Evolutionary conservation across 2,329 filamentous ascomycete genomes (phyloP), one percentile per base, ranked within the genome.

Genomic region (Neonectria hederae): DNA sequence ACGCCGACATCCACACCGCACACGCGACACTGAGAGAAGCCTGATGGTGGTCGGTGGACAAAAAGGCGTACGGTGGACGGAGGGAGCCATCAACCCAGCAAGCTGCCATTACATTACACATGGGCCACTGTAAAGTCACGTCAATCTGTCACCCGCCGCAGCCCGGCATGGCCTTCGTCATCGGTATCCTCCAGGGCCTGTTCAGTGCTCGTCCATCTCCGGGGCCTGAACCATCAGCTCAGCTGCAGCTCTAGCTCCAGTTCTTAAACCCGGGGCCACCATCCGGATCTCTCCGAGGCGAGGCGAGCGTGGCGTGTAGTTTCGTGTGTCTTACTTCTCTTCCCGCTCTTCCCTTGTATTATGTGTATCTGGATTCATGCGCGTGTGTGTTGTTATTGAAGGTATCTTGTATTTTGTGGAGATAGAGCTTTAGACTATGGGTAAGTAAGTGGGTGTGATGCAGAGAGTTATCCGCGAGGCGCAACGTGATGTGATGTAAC

Each of bases 181-280:
- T 51, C 4, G 48, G n/a, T 30, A 32, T 32, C 9, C n/a, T 32
- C 46, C n/a, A 13, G 26, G 13, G n/a, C n/a, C 45, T 4, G 19
- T 46, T 10, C 45, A 49, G 9, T 49, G 26, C 46, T 49, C 55
- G 30, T 51, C 64, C 48, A 63, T 65, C 60, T 57, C 57, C 62
- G 65, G 65, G 56, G 59, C 58, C 69, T 71, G 65, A 71, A 67
- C 57, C 68, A 61, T 69, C 65, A 66, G 60, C 54, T 59, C 48
- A 42, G 38, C 52, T 45, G 49, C 46, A 51, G 28, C 30, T 48
- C 38, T 62, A 51, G 52, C 58, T 58, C 38, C 45, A 53, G 40
- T 28, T 32, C 54, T 51, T 56, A 62, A 40, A 53, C 56, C 56
- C 58, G 62, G 54, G 56, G 40, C 32, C 28, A 49, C 49, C 49